Conservation (phyloP, 352 stramenopile genomes). For the Phytophthora meadii region DNA sequence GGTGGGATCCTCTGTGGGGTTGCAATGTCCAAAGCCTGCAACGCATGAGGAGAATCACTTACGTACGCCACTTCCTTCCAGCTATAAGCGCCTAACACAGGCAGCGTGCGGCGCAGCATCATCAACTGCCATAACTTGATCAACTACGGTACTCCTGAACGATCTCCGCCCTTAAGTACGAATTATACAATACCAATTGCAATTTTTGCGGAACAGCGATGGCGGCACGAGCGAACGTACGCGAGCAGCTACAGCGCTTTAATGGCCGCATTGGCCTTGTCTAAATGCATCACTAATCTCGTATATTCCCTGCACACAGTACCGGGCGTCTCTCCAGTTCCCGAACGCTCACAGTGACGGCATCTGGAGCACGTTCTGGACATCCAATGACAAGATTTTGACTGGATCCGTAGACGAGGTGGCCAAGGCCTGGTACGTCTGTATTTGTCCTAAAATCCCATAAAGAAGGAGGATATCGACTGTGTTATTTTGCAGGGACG, state of each 20-base stretch:
- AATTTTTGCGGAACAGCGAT: conserved; percentile 15
- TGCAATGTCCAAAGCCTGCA: conserved; percentile 75
- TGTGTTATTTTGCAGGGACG: conserved; percentile 47
- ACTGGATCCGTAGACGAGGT: conserved; percentile 90
- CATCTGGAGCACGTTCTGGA: conserved; percentile 92
- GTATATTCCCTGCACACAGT: conserved; percentile 38
- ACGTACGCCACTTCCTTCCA: conserved; percentile 83
- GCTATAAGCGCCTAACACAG: conserved; percentile 42
- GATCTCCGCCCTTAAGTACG: conserved; percentile 9
- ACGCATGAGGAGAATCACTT: conserved; percentile 36
- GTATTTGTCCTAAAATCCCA: background rate
- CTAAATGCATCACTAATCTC: background rate
- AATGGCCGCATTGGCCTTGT: background rate
- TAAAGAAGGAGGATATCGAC: background rate
- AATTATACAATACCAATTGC: background rate
- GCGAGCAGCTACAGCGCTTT: background rate
- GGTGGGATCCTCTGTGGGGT: conserved; percentile 45
- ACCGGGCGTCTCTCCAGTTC: conserved; percentile 85
- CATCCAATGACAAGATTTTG: conserved; percentile 87
- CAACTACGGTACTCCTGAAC: conserved; percentile 5
- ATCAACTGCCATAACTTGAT: conserved; percentile 6
- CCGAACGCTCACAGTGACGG: conserved; percentile 86
- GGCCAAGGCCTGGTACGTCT: conserved; percentile 82
- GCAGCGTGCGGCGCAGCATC: conserved; percentile 41
- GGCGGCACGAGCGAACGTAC: conserved; percentile 38